Conservation (phyloP, 106 monocot species). For the Phalaenopsis aphrodite region DNA sequence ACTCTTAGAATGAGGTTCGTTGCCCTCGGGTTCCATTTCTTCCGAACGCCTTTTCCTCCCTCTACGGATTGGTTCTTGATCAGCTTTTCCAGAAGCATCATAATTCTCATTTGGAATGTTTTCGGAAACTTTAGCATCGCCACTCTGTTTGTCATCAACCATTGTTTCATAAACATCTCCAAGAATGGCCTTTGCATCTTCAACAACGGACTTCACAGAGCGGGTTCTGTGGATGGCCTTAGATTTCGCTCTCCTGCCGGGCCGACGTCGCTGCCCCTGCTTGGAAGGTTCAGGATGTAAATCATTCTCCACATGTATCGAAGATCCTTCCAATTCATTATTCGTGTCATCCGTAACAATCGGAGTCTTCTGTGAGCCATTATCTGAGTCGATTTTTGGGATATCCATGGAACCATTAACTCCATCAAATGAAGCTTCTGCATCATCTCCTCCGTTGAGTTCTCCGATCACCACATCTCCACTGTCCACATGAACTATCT, state of each 20-base stretch:
- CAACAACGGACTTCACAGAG: conserved; percentile 45
- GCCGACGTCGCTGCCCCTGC: conserved; percentile 11
- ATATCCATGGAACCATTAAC: conserved; percentile 32
- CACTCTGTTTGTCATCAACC: conserved; percentile 10
- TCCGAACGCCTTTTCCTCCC: conserved; percentile 35
- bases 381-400: conserved; percentile 17
- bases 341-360: conserved; percentile 14
- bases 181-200: conserved; percentile 56
- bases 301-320: conserved; percentile 15
- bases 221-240: conserved; percentile 40
- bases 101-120: conserved; percentile 22
- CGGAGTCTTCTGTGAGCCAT: conserved; percentile 13
- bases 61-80: conserved; percentile 6
- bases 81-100: conserved; percentile 30
- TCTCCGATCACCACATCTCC: conserved; percentile 13
- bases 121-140: conserved; percentile 18
- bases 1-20: conserved; percentile 58
- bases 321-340: conserved; percentile 35
- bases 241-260: conserved; percentile 27
- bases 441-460: conserved; percentile 20
- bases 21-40: conserved; percentile 49
- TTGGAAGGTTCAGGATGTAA: conserved; percentile 26
- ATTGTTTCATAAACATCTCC: conserved; percentile 24
- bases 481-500: conserved; percentile 19
- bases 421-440: conserved; percentile 37